Conservation (phyloP, 2,329 filamentous ascomycete species). For the Hypoxylon sp. region DNA sequence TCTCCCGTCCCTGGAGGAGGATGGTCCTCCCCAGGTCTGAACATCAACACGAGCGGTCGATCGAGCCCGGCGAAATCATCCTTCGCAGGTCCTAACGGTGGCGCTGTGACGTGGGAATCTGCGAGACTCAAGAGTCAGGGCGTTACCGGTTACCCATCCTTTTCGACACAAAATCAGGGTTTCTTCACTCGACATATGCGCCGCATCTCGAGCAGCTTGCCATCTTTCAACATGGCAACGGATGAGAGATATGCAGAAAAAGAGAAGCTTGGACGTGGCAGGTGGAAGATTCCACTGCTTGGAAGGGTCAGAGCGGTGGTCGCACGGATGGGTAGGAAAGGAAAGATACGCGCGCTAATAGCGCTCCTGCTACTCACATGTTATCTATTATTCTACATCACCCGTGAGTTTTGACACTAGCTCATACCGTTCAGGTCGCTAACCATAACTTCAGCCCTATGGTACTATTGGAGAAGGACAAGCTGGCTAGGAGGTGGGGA, state of each 20-base stretch:
- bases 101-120: constrained; percentile 81
- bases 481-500: constrained; percentile 82
- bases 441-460: constrained; percentile 58
- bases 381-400: constrained; percentile 76
- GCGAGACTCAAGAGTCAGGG: constrained; percentile 82
- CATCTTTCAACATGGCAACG: constrained; percentile 71
- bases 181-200: constrained; percentile 90
- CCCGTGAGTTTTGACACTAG: constrained; percentile 70
- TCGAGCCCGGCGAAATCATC: constrained; percentile 71
- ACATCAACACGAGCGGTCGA: constrained; percentile 75
- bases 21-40: constrained; percentile 87
- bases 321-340: constrained; percentile 70
- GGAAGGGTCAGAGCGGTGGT: constrained; percentile 61
- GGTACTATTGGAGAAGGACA: constrained; percentile 77
- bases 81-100: constrained; percentile 64
- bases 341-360: constrained; percentile 73
- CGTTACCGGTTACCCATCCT: constrained; percentile 80
- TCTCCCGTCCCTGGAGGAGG: constrained; percentile 87
- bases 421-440: constrained; percentile 38
- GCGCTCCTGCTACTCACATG: constrained; percentile 70
- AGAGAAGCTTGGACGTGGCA: constrained; percentile 76
- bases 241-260: constrained; percentile 75
- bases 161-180: constrained; percentile 83
- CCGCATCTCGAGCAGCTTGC: constrained; percentile 81
- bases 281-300: constrained; percentile 63